These are phyloP conservation scores for Penicillium roqueforti DNA, from an alignment of 495 filamentous ascomycete species.

Conservation along the genomic window DNA sequence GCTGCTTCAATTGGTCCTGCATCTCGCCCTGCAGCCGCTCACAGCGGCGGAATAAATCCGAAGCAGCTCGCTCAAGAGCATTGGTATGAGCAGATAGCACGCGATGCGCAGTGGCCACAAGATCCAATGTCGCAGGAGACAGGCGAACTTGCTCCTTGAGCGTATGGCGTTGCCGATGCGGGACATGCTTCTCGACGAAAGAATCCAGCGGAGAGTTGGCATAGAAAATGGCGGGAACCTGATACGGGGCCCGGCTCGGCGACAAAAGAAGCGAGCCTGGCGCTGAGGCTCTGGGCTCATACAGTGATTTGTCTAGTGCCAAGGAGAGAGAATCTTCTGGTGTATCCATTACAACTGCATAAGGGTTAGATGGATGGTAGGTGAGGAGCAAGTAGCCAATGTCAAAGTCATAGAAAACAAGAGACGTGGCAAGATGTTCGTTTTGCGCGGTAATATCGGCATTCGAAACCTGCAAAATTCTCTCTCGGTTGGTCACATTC, in stretches of 20 bases:
- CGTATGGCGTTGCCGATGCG: conserved; percentile 54
- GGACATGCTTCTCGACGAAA: conserved; percentile 58
- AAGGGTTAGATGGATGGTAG: conserved; percentile 55
- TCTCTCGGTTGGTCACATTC: conserved; percentile 56
- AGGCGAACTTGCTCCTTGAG: conserved; percentile 70
- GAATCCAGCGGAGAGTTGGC: conserved; percentile 52
- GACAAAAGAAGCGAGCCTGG: conserved; percentile 24
- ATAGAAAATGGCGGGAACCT: conserved; percentile 63
- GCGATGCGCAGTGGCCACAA: conserved; percentile 73
- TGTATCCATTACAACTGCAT: conserved; percentile 62
- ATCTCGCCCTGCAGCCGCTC: conserved; percentile 69
- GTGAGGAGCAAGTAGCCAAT: conserved; percentile 79
- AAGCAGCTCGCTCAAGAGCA: conserved; percentile 64
- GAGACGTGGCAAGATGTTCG: conserved; percentile 52
- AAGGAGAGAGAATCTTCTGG: conserved; percentile 44
- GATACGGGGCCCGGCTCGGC: conserved; percentile 61
- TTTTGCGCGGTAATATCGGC: conserved; percentile 28
- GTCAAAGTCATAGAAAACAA: conserved; percentile 67
- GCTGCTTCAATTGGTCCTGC: conserved; percentile 62
- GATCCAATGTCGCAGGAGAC: conserved; percentile 66
- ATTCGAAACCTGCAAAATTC: conserved; percentile 50
- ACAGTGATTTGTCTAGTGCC: conserved; percentile 28
- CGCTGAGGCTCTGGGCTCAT: conserved; percentile 22
- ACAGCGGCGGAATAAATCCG: conserved; percentile 77
- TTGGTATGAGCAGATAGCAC: conserved; percentile 70